These are phyloP conservation scores for Pseudocercospora eumusae DNA, from an alignment of 2,329 filamentous ascomycete genomes.

Conservation along the genomic window DNA sequence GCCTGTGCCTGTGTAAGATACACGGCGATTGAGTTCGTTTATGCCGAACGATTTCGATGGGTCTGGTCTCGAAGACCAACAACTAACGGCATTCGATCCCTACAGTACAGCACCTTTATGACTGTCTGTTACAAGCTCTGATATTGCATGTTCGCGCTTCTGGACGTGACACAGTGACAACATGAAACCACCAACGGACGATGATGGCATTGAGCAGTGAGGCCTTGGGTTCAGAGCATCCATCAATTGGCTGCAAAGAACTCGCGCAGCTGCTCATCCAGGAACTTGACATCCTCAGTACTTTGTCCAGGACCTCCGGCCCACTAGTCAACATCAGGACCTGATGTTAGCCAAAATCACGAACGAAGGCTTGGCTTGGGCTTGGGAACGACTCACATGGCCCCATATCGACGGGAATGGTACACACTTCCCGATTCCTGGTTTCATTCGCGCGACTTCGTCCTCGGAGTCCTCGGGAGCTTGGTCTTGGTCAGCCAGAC, in stretches of 20 bases:
- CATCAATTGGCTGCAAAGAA: constrained; percentile 49
- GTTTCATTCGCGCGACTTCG: constrained; percentile 65
- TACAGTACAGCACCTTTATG: neutral
- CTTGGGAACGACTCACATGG: neutral
- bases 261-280: constrained; percentile 61
- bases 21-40: constrained; percentile 1
- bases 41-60: neutral
- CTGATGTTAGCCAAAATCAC: neutral
- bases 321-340: constrained; percentile 19
- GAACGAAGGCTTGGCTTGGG: neutral
- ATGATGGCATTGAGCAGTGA: neutral
- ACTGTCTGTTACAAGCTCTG: too few species aligned
- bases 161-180: too few species aligned
- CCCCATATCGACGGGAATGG: constrained; percentile 53
- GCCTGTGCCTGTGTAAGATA: neutral
- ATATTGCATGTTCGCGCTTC: too few species aligned
- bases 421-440: constrained; percentile 58
- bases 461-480: constrained; percentile 73
- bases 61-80: neutral
- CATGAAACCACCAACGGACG: neutral
- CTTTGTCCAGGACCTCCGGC: constrained; percentile 65
- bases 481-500: constrained; percentile 37
- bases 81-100: neutral
- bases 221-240: neutral
- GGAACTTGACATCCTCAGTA: constrained; percentile 69